phyloP scores from a whole-genome alignment of 768 basidiomycete genomes.

The Naematelia aurantialba region DNA sequence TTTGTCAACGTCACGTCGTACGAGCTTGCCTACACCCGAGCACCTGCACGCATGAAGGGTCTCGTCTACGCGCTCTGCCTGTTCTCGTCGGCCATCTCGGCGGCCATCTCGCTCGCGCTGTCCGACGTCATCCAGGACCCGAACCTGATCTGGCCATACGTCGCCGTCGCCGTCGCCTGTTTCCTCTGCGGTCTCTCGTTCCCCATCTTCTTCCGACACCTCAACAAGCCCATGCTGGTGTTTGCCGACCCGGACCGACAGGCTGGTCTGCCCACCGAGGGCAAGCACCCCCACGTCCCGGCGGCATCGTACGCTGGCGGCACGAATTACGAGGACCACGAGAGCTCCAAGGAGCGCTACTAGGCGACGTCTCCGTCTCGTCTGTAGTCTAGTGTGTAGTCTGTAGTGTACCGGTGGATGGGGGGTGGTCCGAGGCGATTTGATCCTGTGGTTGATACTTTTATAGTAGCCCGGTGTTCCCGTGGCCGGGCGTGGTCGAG shows the following conservation, averaged over 20 bases:
- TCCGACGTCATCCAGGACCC: constrained; percentile 46
- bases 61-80: constrained; percentile 46
- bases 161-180: constrained; percentile 34
- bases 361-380: too few species aligned
- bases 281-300: neutral
- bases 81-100: constrained; percentile 45
- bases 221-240: constrained; percentile 34
- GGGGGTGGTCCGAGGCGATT: too few species aligned
- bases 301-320: neutral
- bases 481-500: too few species aligned
- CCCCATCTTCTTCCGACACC: constrained; percentile 42
- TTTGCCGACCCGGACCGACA: constrained; percentile 33
- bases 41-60: constrained; percentile 49
- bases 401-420: too few species aligned
- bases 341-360: neutral
- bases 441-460: too few species aligned
- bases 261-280: constrained; percentile 18
- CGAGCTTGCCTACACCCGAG: constrained; percentile 49
- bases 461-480: too few species aligned
- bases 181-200: constrained; percentile 36
- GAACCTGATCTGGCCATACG: constrained; percentile 44
- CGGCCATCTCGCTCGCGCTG: constrained; percentile 43
- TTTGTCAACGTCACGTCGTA: constrained; percentile 49
- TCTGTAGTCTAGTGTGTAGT: too few species aligned
- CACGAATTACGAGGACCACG: neutral